Evolutionary conservation across 2,329 filamentous ascomycete species (phyloP).

Genomic region (Xylaria hypoxylon): DNA sequence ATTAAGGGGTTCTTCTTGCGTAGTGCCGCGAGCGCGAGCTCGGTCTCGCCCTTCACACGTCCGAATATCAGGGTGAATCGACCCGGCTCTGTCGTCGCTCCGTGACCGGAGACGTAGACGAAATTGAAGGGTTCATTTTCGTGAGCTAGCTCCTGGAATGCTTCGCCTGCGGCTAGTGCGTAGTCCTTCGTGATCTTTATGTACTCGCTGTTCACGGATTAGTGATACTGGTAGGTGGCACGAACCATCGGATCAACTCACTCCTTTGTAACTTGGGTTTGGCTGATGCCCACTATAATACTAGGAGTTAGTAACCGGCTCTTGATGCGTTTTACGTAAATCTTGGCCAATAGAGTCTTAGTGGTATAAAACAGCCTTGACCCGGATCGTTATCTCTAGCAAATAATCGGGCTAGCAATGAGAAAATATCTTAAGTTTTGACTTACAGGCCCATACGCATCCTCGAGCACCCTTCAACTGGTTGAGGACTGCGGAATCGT

Average conservation of each 20-base stretch:
- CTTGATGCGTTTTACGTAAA: not conserved
- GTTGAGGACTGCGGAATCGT: conserved; percentile 66
- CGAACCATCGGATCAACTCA: conserved; percentile 50
- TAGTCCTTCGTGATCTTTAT: conserved; percentile 75
- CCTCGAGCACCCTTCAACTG: conserved; percentile 73
- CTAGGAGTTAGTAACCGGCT: conserved; percentile 7
- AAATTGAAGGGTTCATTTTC: conserved; percentile 70
- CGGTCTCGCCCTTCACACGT: conserved; percentile 74
- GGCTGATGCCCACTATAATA: conserved; percentile 66
- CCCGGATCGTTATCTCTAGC: not conserved
- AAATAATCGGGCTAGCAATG: not conserved
- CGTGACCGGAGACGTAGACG: conserved; percentile 75
- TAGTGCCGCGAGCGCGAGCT: conserved; percentile 68
- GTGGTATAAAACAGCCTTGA: not conserved
- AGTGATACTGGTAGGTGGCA: not conserved
- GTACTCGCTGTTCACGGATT: conserved; percentile 63
- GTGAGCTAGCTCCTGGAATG: conserved; percentile 53
- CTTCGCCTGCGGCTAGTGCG: conserved; percentile 64
- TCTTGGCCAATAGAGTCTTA: not conserved
- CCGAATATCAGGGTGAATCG: conserved; percentile 68
- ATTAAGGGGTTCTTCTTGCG: conserved; percentile 59
- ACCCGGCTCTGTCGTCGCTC: conserved; percentile 68
- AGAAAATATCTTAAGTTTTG: not conserved
- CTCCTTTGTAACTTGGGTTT: conserved; percentile 69
- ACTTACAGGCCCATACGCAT: conserved; percentile 74